Conservation (phyloP, 2,329 filamentous ascomycete species). For the Lithohypha guttulata region DNA sequence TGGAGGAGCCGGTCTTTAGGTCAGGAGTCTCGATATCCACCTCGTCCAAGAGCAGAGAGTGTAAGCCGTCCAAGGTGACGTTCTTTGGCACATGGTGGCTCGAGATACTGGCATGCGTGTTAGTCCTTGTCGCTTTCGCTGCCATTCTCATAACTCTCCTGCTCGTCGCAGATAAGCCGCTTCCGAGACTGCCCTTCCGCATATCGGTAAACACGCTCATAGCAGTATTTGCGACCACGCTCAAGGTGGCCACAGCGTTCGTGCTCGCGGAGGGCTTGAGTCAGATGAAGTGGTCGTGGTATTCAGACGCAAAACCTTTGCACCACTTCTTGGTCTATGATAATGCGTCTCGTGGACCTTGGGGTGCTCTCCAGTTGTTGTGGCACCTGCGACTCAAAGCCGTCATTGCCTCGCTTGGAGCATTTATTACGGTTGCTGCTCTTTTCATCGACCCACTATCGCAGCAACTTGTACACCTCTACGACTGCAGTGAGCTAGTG, state of each 20-base stretch:
- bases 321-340: constrained; percentile 23
- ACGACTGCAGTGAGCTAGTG: background rate
- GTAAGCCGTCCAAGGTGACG: too few species aligned
- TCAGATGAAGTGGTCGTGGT: constrained; percentile 25
- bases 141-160: constrained; percentile 10
- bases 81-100: too few species aligned
- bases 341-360: constrained; percentile 23
- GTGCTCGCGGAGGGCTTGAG: constrained; percentile 23
- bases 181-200: constrained; percentile 4
- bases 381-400: constrained; percentile 13
- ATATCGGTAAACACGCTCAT: constrained; percentile 22
- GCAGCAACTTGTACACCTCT: background rate
- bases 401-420: constrained; percentile 20
- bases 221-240: constrained; percentile 22
- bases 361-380: constrained; percentile 22
- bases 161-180: constrained; percentile 4
- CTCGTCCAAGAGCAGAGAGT: too few species aligned
- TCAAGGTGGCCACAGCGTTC: constrained; percentile 23
- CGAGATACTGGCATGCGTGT: constrained; percentile 10
- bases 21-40: too few species aligned
- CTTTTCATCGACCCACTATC: constrained; percentile 19
- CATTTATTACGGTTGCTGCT: constrained; percentile 20
- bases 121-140: constrained; percentile 4
- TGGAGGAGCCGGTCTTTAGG: too few species aligned
- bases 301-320: constrained; percentile 14